phyloP scores from a whole-genome alignment of 257 asterid species.

The Forsythia viridissima region DNA sequence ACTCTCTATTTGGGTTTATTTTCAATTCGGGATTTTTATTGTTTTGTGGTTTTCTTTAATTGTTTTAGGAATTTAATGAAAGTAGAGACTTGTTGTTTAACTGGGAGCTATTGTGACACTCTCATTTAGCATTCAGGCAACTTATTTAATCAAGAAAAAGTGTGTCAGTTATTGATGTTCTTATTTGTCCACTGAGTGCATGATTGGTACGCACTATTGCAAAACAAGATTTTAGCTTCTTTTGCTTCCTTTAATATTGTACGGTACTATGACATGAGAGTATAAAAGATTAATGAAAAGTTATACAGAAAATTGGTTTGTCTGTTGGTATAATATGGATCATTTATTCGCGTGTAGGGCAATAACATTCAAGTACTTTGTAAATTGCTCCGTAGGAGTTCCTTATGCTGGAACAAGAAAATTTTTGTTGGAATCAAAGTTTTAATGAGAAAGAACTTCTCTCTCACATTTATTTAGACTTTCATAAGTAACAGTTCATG shows the following conservation, averaged over 20 bases:
- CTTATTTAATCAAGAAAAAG: not conserved
- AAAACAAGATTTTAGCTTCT: not conserved
- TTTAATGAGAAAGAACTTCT: too few relatives aligned
- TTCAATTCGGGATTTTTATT: not conserved
- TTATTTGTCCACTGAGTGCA: not conserved
- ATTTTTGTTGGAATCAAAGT: not conserved
- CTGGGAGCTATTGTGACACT: not conserved
- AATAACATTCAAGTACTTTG: not conserved
- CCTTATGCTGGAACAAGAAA: not conserved
- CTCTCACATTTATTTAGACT: not conserved
- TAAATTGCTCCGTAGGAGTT: too few relatives aligned
- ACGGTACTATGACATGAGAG: too few relatives aligned
- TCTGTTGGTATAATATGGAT: not conserved
- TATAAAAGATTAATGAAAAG: not conserved
- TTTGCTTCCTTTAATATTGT: too few relatives aligned
- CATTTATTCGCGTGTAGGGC: not conserved
- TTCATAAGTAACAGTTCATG: not conserved
- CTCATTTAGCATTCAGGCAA: constrained; percentile 10
- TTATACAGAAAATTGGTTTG: not conserved
- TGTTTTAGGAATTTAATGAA: not conserved
- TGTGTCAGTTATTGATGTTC: not conserved
- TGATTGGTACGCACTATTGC: not conserved
- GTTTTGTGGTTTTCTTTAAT: not conserved
- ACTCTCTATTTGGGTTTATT: not conserved
- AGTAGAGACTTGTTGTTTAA: constrained; percentile 6